Evolutionary conservation across 2,329 filamentous ascomycete species (phyloP).

Genomic region (Fusarium chuoi): DNA sequence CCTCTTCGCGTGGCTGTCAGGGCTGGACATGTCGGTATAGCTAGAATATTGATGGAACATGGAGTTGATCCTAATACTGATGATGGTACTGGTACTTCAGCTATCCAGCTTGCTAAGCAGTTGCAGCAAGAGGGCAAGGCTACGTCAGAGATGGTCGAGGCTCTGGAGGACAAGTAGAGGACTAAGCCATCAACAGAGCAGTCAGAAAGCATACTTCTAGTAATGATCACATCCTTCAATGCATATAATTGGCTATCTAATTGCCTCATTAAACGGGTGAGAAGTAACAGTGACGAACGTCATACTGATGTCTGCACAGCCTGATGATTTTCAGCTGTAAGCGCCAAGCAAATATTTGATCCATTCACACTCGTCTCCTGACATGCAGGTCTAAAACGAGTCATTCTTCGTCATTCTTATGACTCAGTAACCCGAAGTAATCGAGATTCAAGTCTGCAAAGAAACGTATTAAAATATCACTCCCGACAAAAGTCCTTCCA

Average conservation of each 20-base stretch:
- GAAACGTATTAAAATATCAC: fast-evolving
- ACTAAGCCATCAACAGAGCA: fast-evolving
- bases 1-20: not conserved
- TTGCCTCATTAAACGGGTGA: fast-evolving
- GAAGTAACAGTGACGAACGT: not conserved
- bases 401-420: fast-evolving
- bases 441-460: not conserved
- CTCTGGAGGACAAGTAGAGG: not conserved
- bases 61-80: not conserved
- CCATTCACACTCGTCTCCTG: fast-evolving
- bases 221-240: too few relatives aligned
- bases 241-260: fast-evolving
- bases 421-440: fast-evolving
- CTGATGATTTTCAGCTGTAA: not conserved
- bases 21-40: not conserved
- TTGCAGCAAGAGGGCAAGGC: not conserved
- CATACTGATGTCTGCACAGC: not conserved
- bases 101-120: not conserved
- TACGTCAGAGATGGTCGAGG: not conserved
- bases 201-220: not conserved
- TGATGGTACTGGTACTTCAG: not conserved
- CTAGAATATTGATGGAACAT: not conserved
- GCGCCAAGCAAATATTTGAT: not conserved
- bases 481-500: not conserved
- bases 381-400: not conserved